These are phyloP conservation scores for Gaeumannomyces tritici DNA, from an alignment of 2,329 filamentous ascomycete genomes.

Conservation along the genomic window DNA sequence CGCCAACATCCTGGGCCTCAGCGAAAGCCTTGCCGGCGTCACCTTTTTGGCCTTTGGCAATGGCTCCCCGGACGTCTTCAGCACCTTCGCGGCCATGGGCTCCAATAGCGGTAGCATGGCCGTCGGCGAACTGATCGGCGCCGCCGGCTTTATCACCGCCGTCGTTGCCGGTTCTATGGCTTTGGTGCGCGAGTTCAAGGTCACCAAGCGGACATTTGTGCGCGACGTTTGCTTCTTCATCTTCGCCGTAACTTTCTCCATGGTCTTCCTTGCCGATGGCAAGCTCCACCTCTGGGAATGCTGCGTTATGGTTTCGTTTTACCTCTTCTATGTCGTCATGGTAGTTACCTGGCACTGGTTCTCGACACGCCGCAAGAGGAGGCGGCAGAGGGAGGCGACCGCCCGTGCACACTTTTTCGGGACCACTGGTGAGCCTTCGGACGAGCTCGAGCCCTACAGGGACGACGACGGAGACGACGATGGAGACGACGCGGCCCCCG, in stretches of 20 bases:
- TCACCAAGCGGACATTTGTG: slow-evolving; percentile 81
- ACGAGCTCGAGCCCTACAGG: slow-evolving; percentile 56
- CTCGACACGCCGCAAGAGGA: slow-evolving; percentile 50
- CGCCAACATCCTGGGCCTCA: slow-evolving; percentile 78
- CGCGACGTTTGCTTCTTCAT: slow-evolving; percentile 91
- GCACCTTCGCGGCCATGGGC: slow-evolving; percentile 95
- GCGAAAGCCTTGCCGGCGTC: slow-evolving; percentile 91
- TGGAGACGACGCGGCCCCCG: slow-evolving; percentile 33
- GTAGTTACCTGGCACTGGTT: slow-evolving; percentile 94
- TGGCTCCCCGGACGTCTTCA: slow-evolving; percentile 96
- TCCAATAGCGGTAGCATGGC: slow-evolving; percentile 96
- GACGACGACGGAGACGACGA: slow-evolving; percentile 44
- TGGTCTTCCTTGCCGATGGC: slow-evolving; percentile 80
- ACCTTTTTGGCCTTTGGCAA: slow-evolving; percentile 97
- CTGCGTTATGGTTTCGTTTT: slow-evolving; percentile 80
- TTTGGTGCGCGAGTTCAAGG: slow-evolving; percentile 86
- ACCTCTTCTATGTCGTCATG: slow-evolving; percentile 77
- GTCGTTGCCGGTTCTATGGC: slow-evolving; percentile 98
- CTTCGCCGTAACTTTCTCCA: slow-evolving; percentile 73
- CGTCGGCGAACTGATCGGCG: slow-evolving; percentile 88
- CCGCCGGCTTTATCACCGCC: slow-evolving; percentile 90
- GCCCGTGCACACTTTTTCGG: slow-evolving; percentile 67
- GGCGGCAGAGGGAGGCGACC: slow-evolving; percentile 56
- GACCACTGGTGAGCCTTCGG: slow-evolving; percentile 36
- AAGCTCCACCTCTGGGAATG: slow-evolving; percentile 83